Conservation (phyloP, 2,329 filamentous ascomycete genomes). For the Metarhizium rileyi region DNA sequence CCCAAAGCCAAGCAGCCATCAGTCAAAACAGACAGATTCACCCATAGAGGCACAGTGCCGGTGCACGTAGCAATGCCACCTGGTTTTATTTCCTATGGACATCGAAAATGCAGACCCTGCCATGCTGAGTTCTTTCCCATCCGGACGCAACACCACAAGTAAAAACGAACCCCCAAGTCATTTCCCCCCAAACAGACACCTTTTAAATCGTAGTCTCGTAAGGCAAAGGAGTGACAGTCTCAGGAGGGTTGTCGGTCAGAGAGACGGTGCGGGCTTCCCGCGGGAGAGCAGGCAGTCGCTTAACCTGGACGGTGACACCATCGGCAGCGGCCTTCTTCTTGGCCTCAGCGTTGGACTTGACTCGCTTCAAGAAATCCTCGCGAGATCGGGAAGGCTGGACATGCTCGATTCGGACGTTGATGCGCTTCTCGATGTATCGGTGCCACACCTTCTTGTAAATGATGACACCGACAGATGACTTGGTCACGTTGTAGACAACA, state of each 20-base stretch:
- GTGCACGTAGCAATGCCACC: constrained; percentile 21
- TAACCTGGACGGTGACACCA: constrained; percentile 80
- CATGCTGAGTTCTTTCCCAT: constrained; percentile 35
- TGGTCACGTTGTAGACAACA: constrained; percentile 98
- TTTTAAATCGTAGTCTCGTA: constrained; percentile 98
- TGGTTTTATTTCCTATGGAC: constrained; percentile 30
- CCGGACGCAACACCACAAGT: constrained; percentile 33
- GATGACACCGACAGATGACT: constrained; percentile 95
- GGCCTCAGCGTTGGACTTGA: constrained; percentile 91
- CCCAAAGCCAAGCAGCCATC: not conserved
- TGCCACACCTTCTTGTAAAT: constrained; percentile 99
- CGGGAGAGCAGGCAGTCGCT: constrained; percentile 77
- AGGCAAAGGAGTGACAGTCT: constrained; percentile 83
- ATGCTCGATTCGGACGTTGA: constrained; percentile 99
- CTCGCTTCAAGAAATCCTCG: constrained; percentile 91
- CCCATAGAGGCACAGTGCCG: not conserved
- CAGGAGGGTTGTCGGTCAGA: constrained; percentile 72
- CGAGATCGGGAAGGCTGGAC: constrained; percentile 87
- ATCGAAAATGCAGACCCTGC: constrained; percentile 33
- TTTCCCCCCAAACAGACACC: constrained; percentile 12
- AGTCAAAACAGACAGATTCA: not conserved
- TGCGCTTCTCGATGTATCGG: constrained; percentile 99
- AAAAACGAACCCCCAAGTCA: constrained; percentile 24
- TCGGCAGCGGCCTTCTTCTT: constrained; percentile 89
- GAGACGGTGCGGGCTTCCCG: constrained; percentile 72